These are phyloP conservation scores for Paraglomus occultum DNA, from an alignment of 192 early-diverging fungal species.

Conservation along the genomic window DNA sequence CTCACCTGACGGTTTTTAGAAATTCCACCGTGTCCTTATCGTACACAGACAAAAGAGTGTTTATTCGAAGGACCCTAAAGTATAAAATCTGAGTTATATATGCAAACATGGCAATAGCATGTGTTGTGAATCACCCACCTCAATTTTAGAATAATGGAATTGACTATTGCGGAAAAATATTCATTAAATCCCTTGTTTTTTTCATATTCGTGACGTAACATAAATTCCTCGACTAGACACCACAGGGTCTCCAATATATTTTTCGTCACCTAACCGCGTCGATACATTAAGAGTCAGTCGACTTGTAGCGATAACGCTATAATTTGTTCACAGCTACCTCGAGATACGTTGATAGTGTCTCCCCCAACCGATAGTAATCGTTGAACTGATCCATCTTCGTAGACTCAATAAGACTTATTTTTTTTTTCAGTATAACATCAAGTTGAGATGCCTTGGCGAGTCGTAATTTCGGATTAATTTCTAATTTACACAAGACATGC, in stretches of 20 bases:
- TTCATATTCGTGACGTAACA: constrained; percentile 2
- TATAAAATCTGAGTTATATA: background rate
- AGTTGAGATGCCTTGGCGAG: constrained; percentile 6
- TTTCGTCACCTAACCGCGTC: background rate
- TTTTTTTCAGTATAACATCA: background rate
- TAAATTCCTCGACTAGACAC: constrained; percentile 17
- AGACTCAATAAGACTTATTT: background rate
- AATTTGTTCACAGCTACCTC: background rate
- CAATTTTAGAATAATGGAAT: background rate
- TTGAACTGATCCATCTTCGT: background rate
- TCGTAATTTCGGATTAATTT: background rate
- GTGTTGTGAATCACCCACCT: background rate
- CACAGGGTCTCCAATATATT: constrained; percentile 2
- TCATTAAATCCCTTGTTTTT: constrained; percentile 17
- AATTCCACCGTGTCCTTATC: constrained; percentile 7
- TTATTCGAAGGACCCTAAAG: background rate
- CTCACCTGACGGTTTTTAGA: background rate
- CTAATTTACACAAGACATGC: background rate
- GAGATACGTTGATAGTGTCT: background rate
- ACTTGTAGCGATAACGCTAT: background rate
- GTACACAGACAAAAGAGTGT: background rate
- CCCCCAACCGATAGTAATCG: background rate
- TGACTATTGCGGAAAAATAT: constrained; percentile 4
- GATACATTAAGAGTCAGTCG: background rate
- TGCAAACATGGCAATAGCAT: background rate